Percentiles rank a stretch among this genome's conserved stretches.
These are phyloP conservation scores for Calonectria pauciramosa DNA, from an alignment of 2,329 filamentous ascomycete species.

Conservation along the genomic window DNA sequence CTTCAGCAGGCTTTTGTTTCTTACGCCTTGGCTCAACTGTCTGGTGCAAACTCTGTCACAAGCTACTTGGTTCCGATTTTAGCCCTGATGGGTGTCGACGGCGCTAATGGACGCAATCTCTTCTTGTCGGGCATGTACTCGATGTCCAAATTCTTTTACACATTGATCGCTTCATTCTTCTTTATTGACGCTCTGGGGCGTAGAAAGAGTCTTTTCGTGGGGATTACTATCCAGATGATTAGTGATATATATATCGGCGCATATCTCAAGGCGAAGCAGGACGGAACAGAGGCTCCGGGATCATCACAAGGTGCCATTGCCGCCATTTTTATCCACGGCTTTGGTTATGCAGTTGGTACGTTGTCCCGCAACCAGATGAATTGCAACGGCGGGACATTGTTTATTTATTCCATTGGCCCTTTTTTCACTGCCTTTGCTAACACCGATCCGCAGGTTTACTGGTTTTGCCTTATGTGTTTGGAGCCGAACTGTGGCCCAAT, in stretches of 20 bases:
- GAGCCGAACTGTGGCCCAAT: conserved; percentile 25
- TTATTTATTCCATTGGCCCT: too few relatives aligned
- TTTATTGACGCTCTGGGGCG: conserved; percentile 60
- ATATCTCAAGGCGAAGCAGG: conserved; percentile 53
- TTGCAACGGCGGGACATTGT: too few relatives aligned
- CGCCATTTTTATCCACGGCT: conserved; percentile 59
- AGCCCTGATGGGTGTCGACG: conserved; percentile 42
- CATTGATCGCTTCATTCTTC: conserved; percentile 57
- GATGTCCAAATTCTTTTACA: conserved; percentile 58
- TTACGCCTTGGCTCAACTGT: conserved; percentile 58
- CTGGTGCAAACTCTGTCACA: conserved; percentile 59
- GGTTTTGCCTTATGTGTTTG: conserved; percentile 59
- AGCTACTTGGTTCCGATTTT: conserved; percentile 60
- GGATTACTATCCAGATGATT: conserved; percentile 53
- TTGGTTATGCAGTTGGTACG: conserved; percentile 56
- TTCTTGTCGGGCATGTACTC: conserved; percentile 59
- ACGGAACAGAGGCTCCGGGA: conserved; percentile 37
- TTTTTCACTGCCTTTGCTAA: too few relatives aligned
- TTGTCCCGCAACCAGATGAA: too few relatives aligned
- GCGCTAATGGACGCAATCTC: conserved; percentile 49
- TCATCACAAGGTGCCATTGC: conserved; percentile 57
- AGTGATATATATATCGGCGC: conserved; percentile 57
- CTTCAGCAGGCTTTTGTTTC: conserved; percentile 54
- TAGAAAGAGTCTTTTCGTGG: conserved; percentile 53
- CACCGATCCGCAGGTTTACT: conserved; percentile 43